Evolutionary conservation across 495 filamentous ascomycete genomes (phyloP), one percentile per base, ranked within the genome.

Genomic region (Talaromyces liani): DNA sequence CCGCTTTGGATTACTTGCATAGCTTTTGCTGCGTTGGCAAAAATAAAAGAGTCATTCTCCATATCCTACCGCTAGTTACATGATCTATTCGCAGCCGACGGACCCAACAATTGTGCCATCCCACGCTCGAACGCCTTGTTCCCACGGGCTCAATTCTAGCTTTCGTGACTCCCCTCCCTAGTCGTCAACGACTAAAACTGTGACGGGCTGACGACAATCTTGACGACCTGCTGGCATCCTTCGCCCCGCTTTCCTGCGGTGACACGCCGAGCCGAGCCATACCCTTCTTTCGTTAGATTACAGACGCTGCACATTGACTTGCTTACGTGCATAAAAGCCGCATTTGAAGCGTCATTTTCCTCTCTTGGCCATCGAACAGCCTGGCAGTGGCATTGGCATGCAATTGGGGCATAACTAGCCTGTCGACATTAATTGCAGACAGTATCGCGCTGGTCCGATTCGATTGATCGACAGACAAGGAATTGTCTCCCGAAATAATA

Each of bases 1-100:
- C 62, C 62, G n/a, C 62, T 63, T 63, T 63, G 55, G 62, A 51
- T 63, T 29, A 63, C 62, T 45, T 63, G 62, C 62, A 63, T 63
- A 63, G 49, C 34, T 58, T 41, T 58, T 63, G 51, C 55, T 57
- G 62, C 33, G 51, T 58, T 63, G 62, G 53, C 62, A 51, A 41
- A 27, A 39, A 6, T 14, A 53, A 53, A 49, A 49, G 45, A 22
- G 45, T 49, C n/a, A 20, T 18, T 49, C 18, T 20, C 45, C 45
- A 49, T 49, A 49, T 49, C n/a, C 45, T 14, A 49, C 45, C 18
- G 27, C 39, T 25, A 31, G 60, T 62, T 60, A 60, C 58, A 39
- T 49, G 45, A 49, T n/a, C 60, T 20, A 51, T 24, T 36, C 4
- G 29, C 34, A 18, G 29, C 57, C 10, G 18, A 22, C 33, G 34